These are phyloP conservation scores for Heterobasidion occidentale DNA, from an alignment of 1,284 basidiomycete species.

Conservation along the genomic window DNA sequence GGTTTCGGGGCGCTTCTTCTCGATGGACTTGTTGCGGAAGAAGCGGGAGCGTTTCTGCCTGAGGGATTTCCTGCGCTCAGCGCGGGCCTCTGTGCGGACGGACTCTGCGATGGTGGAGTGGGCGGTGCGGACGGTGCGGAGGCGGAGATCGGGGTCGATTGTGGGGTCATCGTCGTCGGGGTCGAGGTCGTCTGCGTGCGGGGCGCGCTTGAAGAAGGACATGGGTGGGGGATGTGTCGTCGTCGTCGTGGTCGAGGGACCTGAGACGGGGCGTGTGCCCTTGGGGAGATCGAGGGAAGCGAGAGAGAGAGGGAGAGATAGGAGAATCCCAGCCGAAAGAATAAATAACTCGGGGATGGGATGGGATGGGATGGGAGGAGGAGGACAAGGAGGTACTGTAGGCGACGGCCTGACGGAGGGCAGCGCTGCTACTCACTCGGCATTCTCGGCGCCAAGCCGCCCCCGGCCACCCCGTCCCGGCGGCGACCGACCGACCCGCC, in stretches of 20 bases:
- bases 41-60: slow-evolving; percentile 50
- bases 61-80: slow-evolving; percentile 53
- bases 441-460: background rate
- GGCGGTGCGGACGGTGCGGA: slow-evolving; percentile 85
- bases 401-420: background rate
- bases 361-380: background rate
- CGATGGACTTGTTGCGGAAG: slow-evolving; percentile 32
- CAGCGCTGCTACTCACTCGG: background rate
- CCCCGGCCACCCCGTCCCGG: too few relatives aligned
- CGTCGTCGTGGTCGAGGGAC: too few relatives aligned
- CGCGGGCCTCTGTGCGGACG: slow-evolving; percentile 68
- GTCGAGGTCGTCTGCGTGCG: slow-evolving; percentile 27
- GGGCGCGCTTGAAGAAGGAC: slow-evolving; percentile 10
- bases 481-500: too few relatives aligned
- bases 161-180: slow-evolving; percentile 53
- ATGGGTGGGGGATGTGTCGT: slow-evolving; percentile 7
- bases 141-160: slow-evolving; percentile 79
- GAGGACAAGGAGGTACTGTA: background rate
- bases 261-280: background rate
- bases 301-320: too few relatives aligned
- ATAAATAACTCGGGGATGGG: background rate
- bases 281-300: background rate
- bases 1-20: slow-evolving; percentile 41
- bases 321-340: background rate
- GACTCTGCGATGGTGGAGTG: slow-evolving; percentile 85